Percentiles rank a stretch among this genome's conserved stretches.
phyloP scores from a whole-genome alignment of 495 filamentous ascomycete species.

The Penicillium waksmanii region DNA sequence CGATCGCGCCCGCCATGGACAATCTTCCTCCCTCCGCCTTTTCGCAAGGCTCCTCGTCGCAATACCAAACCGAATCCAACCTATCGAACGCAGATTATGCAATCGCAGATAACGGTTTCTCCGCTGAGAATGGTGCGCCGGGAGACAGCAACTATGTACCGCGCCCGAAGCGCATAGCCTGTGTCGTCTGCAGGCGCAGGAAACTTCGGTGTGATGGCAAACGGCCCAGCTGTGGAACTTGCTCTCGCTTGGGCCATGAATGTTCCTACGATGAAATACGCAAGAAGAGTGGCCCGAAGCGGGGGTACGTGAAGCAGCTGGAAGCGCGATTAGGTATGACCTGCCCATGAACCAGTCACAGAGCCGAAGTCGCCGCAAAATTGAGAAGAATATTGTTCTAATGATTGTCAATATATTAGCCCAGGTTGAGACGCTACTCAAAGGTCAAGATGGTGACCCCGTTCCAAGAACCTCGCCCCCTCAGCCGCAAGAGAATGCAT shows the following conservation, averaged over 20 bases:
- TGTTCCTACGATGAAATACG: conserved; percentile 96
- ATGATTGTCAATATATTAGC: conserved; percentile 53
- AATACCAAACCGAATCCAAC: conserved; percentile 36
- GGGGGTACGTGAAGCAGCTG: conserved; percentile 96
- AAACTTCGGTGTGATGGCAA: conserved; percentile 80
- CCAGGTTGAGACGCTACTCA: conserved; percentile 92
- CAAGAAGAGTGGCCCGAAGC: conserved; percentile 96
- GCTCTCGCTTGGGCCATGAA: conserved; percentile 82
- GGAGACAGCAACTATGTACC: conserved; percentile 67
- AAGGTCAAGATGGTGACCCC: conserved; percentile 54
- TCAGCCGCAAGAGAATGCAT: conserved; percentile 29
- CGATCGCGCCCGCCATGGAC: conserved; percentile 25
- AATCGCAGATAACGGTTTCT: conserved; percentile 34
- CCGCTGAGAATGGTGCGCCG: conserved; percentile 39
- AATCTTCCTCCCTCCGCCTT: conserved; percentile 22
- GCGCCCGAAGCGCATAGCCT: conserved; percentile 93
- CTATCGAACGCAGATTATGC: conserved; percentile 33
- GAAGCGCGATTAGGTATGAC: conserved; percentile 86
- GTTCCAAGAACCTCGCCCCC: conserved; percentile 23
- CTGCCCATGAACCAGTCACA: not conserved
- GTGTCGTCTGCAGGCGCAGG: conserved; percentile 90
- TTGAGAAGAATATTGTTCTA: conserved; percentile 13
- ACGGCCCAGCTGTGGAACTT: conserved; percentile 89
- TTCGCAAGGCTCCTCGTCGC: conserved; percentile 58
- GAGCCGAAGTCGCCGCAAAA: not conserved